Evolutionary conservation across 257 asterid species (phyloP).

Genomic region (Solanum etuberosum): DNA sequence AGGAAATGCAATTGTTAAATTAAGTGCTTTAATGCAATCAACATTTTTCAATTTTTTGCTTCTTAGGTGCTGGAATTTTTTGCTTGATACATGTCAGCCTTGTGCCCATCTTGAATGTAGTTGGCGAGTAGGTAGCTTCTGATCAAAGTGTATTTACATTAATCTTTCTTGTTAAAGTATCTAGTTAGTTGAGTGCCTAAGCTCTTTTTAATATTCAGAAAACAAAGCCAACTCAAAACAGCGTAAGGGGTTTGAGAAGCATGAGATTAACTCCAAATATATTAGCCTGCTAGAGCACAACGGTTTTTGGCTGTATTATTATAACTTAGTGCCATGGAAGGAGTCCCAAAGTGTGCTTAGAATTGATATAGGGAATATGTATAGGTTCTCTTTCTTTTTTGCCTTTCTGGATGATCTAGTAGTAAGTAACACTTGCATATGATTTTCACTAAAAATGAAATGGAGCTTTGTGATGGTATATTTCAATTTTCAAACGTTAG

Average conservation of each 20-base stretch:
- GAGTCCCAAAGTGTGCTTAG: background rate
- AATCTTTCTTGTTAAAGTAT: background rate
- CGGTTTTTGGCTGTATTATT: background rate
- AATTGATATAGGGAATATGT: background rate
- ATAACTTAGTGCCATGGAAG: background rate
- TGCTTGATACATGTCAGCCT: conserved; percentile 77
- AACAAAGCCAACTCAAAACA: conserved; percentile 82
- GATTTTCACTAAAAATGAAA: background rate
- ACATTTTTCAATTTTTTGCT: background rate
- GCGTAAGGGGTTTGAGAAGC: conserved; percentile 76
- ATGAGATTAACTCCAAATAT: conserved; percentile 60
- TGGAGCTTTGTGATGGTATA: background rate
- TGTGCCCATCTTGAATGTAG: conserved; percentile 60
- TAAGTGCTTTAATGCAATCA: too few relatives aligned
- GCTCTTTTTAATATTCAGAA: conserved; percentile 31
- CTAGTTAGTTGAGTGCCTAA: background rate
- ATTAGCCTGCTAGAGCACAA: conserved; percentile 74
- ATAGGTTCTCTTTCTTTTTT: background rate
- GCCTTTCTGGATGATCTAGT: background rate
- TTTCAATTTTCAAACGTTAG: background rate
- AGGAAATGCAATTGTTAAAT: too few relatives aligned
- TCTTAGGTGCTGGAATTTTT: conserved; percentile 61
- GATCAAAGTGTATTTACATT: background rate
- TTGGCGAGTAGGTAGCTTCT: conserved; percentile 61
- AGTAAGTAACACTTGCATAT: background rate